A percentile compares a stretch with the other conserved stretches of the same genome.
Evolutionary conservation across 306 rosid genomes (phyloP).

Genomic region (Pterocarpus macrocarpus): DNA sequence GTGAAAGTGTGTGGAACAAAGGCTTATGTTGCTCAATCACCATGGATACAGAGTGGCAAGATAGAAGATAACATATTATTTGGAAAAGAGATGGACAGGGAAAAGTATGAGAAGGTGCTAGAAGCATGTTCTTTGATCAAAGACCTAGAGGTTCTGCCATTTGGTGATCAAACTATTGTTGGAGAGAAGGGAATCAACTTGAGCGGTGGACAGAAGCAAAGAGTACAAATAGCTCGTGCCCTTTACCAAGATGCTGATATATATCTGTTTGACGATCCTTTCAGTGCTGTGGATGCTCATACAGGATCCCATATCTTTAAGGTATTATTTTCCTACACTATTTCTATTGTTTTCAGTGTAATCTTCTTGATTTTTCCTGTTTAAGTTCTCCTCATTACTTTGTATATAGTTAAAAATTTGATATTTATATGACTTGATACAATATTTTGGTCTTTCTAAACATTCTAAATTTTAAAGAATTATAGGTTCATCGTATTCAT

Average conservation of each 20-base stretch:
- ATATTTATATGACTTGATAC: background rate
- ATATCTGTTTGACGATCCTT: conserved; percentile 90
- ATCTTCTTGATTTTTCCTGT: background rate
- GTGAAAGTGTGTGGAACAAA: conserved; percentile 78
- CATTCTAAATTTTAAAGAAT: background rate
- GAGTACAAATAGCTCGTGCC: conserved; percentile 88
- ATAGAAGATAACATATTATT: conserved; percentile 82
- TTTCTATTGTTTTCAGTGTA: background rate
- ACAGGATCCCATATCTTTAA: conserved; percentile 92
- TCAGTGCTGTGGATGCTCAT: conserved; percentile 94
- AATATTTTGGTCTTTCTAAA: background rate
- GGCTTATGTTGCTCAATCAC: conserved; percentile 91
- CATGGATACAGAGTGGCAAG: conserved; percentile 93
- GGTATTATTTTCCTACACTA: conserved; percentile 47
- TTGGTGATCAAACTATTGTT: conserved; percentile 84
- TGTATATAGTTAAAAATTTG: background rate
- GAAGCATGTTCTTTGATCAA: conserved; percentile 80
- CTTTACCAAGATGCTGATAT: conserved; percentile 85
- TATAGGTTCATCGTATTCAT: background rate
- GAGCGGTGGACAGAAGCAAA: conserved; percentile 94
- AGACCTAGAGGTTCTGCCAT: conserved; percentile 77
- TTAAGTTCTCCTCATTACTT: background rate
- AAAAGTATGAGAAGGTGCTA: conserved; percentile 72
- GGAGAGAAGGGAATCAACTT: conserved; percentile 92
- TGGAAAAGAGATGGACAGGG: conserved; percentile 78